A percentile compares a stretch with the other conserved stretches of the same genome.
These are phyloP conservation scores for Trichophaea hybrida DNA, from an alignment of 2,329 filamentous ascomycete genomes.

Conservation along the genomic window DNA sequence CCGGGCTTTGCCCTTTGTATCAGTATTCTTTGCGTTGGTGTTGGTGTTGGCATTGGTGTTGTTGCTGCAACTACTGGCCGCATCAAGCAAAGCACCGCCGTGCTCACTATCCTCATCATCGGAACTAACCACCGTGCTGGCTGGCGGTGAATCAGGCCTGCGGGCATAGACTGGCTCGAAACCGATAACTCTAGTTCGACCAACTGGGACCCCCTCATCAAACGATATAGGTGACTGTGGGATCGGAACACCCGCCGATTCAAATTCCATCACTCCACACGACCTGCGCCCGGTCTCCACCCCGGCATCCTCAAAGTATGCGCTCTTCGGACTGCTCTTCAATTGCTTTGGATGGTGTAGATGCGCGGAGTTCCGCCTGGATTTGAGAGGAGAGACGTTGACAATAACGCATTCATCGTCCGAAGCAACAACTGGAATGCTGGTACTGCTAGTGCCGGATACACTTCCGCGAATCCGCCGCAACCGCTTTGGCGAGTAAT, in stretches of 20 bases:
- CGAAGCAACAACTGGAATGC: background rate
- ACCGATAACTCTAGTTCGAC: background rate
- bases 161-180: background rate
- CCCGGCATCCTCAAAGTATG: constrained; percentile 17
- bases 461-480: constrained; percentile 11
- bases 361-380: background rate
- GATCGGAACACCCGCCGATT: background rate
- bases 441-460: background rate
- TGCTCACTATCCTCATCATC: background rate
- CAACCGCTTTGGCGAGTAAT: constrained; percentile 10
- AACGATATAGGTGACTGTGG: background rate
- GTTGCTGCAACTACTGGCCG: background rate
- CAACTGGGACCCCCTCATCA: background rate
- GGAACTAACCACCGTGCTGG: background rate
- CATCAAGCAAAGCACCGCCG: background rate
- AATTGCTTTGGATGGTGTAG: constrained; percentile 18
- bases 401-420: background rate
- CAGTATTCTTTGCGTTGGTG: too few species aligned
- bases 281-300: background rate
- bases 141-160: background rate
- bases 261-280: background rate
- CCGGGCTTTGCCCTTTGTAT: background rate
- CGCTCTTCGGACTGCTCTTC: constrained; percentile 20
- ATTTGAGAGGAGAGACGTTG: background rate
- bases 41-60: background rate